These are phyloP conservation scores for Calonectria henricotiae DNA, from an alignment of 2,329 filamentous ascomycete genomes.

Conservation along the genomic window DNA sequence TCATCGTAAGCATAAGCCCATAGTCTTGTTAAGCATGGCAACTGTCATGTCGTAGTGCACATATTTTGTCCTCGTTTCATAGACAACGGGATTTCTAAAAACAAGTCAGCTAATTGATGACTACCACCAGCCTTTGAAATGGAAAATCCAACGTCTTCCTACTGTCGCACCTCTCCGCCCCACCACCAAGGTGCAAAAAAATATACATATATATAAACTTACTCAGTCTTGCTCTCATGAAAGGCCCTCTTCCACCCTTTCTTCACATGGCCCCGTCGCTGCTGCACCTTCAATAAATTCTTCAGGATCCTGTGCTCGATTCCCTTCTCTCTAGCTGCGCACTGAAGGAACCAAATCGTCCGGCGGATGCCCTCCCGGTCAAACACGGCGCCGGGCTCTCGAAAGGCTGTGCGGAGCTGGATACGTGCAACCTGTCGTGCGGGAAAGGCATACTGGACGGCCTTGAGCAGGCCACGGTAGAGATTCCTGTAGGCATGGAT, in stretches of 20 bases:
- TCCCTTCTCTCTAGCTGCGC: slow-evolving; percentile 75
- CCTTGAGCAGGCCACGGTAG: slow-evolving; percentile 77
- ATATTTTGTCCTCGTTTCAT: slow-evolving; percentile 60
- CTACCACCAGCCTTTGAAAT: not conserved
- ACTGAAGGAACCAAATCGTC: slow-evolving; percentile 80
- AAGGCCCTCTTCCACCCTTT: slow-evolving; percentile 45
- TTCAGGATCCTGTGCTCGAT: slow-evolving; percentile 82
- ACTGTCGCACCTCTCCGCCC: not conserved
- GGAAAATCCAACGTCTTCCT: not conserved
- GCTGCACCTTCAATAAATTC: slow-evolving; percentile 70
- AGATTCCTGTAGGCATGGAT: slow-evolving; percentile 80
- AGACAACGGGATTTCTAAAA: slow-evolving; percentile 43
- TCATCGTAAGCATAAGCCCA: slow-evolving; percentile 76
- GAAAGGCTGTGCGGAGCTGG: slow-evolving; percentile 74
- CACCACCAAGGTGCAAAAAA: not conserved
- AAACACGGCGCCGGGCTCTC: slow-evolving; percentile 62
- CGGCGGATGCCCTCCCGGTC: slow-evolving; percentile 71
- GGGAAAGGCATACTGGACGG: slow-evolving; percentile 81
- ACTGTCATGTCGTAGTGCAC: slow-evolving; percentile 80
- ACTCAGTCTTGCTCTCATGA: slow-evolving; percentile 49
- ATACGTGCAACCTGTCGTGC: slow-evolving; percentile 76
- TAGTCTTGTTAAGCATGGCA: slow-evolving; percentile 81
- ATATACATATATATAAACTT: slow-evolving; percentile 37
- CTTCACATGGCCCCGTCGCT: slow-evolving; percentile 37
- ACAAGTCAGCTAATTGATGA: slow-evolving; percentile 21